These are phyloP conservation scores for Ceratopteris richardii DNA, from an alignment of 75 land plant genomes.

Conservation along the genomic window DNA sequence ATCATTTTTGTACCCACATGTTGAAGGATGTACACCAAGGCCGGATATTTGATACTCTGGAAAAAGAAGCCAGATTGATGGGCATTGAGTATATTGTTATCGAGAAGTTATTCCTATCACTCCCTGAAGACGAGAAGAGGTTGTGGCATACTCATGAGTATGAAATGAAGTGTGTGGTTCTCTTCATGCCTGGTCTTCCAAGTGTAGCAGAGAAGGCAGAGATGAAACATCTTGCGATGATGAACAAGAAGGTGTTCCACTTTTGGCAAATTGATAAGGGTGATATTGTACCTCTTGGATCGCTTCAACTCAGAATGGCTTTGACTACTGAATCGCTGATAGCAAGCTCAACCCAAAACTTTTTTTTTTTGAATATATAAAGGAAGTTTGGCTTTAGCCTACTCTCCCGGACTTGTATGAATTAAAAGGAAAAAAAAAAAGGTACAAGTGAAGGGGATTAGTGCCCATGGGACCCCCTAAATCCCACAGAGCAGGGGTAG, in stretches of 20 bases:
- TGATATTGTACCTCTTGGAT: conserved; percentile 68
- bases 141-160: conserved; percentile 95
- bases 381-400: too few species aligned
- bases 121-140: conserved; percentile 82
- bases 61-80: conserved; percentile 55
- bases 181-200: conserved; percentile 76
- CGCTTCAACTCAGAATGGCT: conserved; percentile 80
- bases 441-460: too few species aligned
- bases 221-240: conserved; percentile 50
- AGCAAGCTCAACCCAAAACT: conserved; percentile 78
- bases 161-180: conserved; percentile 82
- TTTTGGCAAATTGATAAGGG: conserved; percentile 94
- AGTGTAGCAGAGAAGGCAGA: conserved; percentile 47
- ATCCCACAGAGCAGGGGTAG: too few species aligned
- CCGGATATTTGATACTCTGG: conserved; percentile 62
- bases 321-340: conserved; percentile 40
- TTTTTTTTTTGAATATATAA: too few species aligned
- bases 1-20: conserved; percentile 76
- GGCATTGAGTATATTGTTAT: conserved; percentile 79
- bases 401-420: too few species aligned
- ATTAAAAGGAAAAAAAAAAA: too few species aligned
- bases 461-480: too few species aligned
- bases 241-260: conserved; percentile 75
- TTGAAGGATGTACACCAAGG: conserved; percentile 91
- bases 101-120: conserved; percentile 51